Conservation (phyloP, 768 basidiomycete species). For the Albatrellus ellisii region DNA sequence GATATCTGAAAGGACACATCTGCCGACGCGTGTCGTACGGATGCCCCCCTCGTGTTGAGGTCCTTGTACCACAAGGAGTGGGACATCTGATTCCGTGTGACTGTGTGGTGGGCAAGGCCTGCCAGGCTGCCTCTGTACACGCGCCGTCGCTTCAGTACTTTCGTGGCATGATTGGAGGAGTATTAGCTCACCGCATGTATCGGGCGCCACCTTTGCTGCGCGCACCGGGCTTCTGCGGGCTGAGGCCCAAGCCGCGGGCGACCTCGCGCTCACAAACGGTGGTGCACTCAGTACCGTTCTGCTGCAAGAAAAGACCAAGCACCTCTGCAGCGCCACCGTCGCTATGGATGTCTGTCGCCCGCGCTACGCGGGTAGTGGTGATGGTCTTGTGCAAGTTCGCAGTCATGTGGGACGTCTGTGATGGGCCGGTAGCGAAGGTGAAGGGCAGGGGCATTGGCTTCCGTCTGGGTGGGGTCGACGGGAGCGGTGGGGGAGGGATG, state of each 20-base stretch:
- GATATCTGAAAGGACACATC: constrained; percentile 5
- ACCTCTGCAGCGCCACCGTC: background rate
- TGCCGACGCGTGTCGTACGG: constrained; percentile 6
- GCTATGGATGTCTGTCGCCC: background rate
- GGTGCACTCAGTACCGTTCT: background rate
- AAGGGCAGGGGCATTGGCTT: background rate
- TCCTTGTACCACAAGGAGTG: constrained; percentile 9
- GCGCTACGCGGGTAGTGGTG: background rate
- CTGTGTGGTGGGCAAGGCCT: constrained; percentile 5
- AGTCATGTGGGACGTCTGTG: background rate
- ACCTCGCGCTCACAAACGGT: background rate
- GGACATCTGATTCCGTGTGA: constrained; percentile 4
- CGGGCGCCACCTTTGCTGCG: too few species aligned
- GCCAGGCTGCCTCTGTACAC: constrained; percentile 9
- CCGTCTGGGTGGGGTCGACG: background rate
- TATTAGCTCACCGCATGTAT: background rate
- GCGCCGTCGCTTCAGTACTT: background rate
- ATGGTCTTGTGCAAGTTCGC: too few species aligned
- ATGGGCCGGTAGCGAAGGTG: background rate
- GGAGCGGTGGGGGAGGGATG: too few species aligned
- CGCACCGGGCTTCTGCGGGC: background rate
- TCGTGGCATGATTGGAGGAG: background rate
- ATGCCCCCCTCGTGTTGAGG: background rate
- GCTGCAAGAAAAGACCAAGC: background rate
- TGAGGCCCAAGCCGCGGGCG: background rate